These are phyloP conservation scores for Ophiorrhiza pumila DNA, from an alignment of 257 asterid species.

Conservation along the genomic window DNA sequence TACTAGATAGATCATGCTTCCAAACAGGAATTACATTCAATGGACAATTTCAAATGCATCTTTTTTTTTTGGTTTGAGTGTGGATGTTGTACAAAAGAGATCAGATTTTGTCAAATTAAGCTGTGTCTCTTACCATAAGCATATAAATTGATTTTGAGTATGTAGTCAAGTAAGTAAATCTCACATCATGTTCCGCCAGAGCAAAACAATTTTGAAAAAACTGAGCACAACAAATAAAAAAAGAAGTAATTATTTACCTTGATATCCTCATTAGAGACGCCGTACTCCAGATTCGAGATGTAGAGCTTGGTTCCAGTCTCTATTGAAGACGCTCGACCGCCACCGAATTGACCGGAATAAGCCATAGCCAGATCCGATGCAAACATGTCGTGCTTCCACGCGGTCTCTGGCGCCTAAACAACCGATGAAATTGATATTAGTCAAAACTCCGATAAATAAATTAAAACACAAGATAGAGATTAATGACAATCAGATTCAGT, in stretches of 20 bases:
- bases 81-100: not conserved
- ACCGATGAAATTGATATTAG: conserved; percentile 4
- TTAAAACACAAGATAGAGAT: not conserved
- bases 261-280: conserved; percentile 86
- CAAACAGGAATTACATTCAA: not conserved
- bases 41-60: not conserved
- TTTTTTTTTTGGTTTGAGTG: no score
- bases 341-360: conserved; percentile 30
- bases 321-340: conserved; percentile 58
- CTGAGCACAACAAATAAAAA: not conserved
- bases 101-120: not conserved
- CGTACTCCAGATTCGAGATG: conserved; percentile 85
- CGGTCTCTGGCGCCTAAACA: conserved; percentile 78
- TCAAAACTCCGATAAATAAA: not conserved
- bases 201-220: not conserved
- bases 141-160: not conserved
- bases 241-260: conserved; percentile 40
- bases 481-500: not conserved
- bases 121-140: not conserved
- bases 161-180: not conserved
- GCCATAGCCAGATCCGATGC: conserved; percentile 29
- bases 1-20: not conserved
- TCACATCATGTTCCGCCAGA: not conserved
- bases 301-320: conserved; percentile 98
- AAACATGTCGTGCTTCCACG: conserved; percentile 87